Conservation (phyloP, 1,284 basidiomycete genomes). For the Earliella scabrosa region DNA sequence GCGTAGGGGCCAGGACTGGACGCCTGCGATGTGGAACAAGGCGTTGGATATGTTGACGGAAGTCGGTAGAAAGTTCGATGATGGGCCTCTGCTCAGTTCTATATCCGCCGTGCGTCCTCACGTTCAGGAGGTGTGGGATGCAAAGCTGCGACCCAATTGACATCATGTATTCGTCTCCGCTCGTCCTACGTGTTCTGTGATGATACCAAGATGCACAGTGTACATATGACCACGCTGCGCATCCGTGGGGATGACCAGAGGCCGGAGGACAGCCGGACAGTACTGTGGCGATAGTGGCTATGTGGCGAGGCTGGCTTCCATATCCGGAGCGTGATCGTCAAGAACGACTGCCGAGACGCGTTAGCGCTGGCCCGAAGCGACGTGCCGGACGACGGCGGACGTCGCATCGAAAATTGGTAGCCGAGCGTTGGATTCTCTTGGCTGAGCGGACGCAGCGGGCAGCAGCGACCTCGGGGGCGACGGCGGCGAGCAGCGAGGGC, state of each 20-base stretch:
- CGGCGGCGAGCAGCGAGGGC: not conserved
- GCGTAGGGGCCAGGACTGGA: conserved; percentile 72
- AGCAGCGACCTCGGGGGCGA: not conserved
- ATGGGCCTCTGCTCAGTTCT: conserved; percentile 53
- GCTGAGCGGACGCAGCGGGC: not conserved
- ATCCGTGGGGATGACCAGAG: too few species aligned
- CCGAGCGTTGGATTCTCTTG: not conserved
- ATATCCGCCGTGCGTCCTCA: conserved; percentile 52
- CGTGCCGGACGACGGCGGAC: too few species aligned
- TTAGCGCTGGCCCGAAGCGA: conserved; percentile 6
- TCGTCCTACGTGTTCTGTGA: too few species aligned
- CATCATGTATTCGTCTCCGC: not conserved
- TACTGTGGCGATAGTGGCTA: not conserved
- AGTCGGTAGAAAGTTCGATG: conserved; percentile 56
- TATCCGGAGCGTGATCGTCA: not conserved
- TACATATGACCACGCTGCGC: too few species aligned
- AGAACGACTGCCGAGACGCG: conserved; percentile 9
- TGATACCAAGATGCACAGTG: too few species aligned
- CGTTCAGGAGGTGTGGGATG: conserved; percentile 51
- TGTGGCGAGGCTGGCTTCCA: not conserved
- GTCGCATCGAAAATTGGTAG: not conserved
- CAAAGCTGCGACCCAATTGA: conserved; percentile 52
- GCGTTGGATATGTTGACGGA: conserved; percentile 49
- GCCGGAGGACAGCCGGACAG: not conserved
- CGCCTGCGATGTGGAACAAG: conserved; percentile 63